Percentiles rank a stretch among this genome's conserved stretches.
phyloP scores from a whole-genome alignment of 352 stramenopile genomes.

The Globisporangium ultimum region DNA sequence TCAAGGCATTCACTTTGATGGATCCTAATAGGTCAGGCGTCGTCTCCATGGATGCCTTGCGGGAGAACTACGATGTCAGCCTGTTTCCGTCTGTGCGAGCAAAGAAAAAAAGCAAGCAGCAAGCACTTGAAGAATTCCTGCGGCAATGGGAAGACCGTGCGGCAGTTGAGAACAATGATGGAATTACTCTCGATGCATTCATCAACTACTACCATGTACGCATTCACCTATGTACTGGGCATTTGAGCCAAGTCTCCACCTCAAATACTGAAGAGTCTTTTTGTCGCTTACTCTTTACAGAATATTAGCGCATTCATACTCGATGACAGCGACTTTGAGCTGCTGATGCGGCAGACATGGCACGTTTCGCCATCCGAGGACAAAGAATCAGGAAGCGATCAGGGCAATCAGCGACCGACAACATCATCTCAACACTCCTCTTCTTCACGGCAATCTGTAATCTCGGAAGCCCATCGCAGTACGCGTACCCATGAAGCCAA shows the following conservation, averaged over 20 bases:
- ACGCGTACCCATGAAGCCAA: no score
- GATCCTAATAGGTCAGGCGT: conserved; percentile 32
- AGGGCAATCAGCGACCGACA: no score
- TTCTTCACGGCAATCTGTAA: no score
- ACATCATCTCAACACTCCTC: no score
- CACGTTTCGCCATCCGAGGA: conserved; percentile 23
- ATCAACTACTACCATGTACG: conserved; percentile 77
- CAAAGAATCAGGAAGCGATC: no score
- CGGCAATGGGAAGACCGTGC: conserved; percentile 50
- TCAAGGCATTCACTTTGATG: conserved; percentile 52
- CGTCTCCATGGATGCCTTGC: conserved; percentile 54
- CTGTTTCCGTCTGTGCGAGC: conserved; percentile 65
- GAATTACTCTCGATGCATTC: conserved; percentile 62
- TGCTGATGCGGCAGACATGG: conserved; percentile 74
- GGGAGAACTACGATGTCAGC: conserved; percentile 70
- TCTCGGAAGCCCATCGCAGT: no score
- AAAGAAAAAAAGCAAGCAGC: conserved; percentile 46
- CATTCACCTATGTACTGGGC: background rate
- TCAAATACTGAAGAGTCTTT: background rate
- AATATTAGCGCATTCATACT: conserved; percentile 79
- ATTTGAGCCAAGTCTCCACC: no score
- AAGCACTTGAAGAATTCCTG: conserved; percentile 67
- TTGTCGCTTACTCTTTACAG: conserved; percentile 18
- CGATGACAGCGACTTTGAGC: conserved; percentile 82
- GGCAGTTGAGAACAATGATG: conserved; percentile 22